Evolutionary conservation across 1,284 basidiomycete species (phyloP).

Genomic region (Naganishia cerealis): DNA sequence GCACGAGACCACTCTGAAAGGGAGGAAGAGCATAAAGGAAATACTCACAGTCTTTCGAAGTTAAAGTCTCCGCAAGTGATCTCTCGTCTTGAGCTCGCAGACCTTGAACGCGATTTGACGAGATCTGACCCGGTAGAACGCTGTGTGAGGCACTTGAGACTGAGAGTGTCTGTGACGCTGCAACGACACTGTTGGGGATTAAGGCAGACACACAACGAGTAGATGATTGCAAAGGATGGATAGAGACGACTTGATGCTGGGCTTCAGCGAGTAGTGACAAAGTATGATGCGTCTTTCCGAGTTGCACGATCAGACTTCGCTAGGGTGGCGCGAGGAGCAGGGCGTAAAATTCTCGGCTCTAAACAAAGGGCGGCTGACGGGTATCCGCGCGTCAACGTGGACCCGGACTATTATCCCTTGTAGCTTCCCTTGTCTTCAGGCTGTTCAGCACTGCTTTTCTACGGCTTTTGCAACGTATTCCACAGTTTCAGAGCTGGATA

Average conservation of each 20-base stretch:
- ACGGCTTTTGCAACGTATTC: neutral
- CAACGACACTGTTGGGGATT: neutral
- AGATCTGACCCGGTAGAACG: conserved; percentile 2
- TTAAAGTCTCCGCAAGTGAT: neutral
- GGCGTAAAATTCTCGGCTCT: conserved; percentile 23
- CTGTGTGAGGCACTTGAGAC: conserved; percentile 6
- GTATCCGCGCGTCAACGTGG: conserved; percentile 16
- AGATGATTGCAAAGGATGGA: neutral
- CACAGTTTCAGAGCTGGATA: conserved; percentile 1
- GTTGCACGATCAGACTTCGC: neutral
- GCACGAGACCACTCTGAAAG: neutral
- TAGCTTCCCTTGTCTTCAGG: neutral
- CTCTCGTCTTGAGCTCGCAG: conserved; percentile 7
- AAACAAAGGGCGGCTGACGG: conserved; percentile 9
- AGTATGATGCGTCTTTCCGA: neutral
- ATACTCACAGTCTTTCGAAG: conserved; percentile 15
- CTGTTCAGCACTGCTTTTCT: neutral
- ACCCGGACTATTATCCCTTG: conserved; percentile 1
- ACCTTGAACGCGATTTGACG: conserved; percentile 20
- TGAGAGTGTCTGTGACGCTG: neutral
- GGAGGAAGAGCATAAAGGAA: neutral
- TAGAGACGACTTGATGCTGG: neutral
- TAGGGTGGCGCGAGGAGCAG: neutral
- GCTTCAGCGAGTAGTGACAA: neutral
- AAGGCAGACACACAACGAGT: neutral